Evolutionary conservation across 805 yeast species (phyloP), one percentile per base, ranked within the genome.

Genomic region (Starmera pachycereana): DNA sequence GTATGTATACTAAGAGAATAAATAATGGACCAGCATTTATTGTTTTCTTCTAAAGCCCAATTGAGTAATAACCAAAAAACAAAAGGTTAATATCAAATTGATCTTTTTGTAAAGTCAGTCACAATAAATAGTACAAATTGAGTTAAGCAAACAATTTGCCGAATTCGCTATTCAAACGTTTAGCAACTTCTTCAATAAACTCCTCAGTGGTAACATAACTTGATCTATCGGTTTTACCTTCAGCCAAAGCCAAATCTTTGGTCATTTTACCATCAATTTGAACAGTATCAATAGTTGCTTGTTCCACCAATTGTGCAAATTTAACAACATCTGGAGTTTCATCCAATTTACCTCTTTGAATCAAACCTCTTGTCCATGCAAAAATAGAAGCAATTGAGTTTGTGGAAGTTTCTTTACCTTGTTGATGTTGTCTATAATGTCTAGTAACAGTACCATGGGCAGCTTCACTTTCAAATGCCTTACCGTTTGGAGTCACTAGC

Each of bases 401-500:
- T 43, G 97, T 90, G 7, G 96, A 86, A 14, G 97, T 90, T 68
- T 89, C 97, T 62, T 88, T 85, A 50, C 97, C 97, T 65, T 83
- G 85, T 68, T 90, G 97, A 65, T 86, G 87, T 66, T 81, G 92
- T 70, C 97, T 83, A 69, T 74, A 90, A 63, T 90, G 97, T 69
- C 97, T 84, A 36, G 97, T 90, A 52, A 90, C 97, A 12, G 97
- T 90, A 42, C 97, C 97, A 62, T 90, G 97, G n/a, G 97, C 97
- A 44, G 97, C 97, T 71, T 90, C 97, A 40, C 88, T 70, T 70
- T 90, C 97, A 61, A 86, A 89, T 12, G 96, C 81, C 69, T 84
- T 85, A 22, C 97, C 97, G 63, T 90, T 97, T 38, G 97, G 94
- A n/a, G 97, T 79, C 57, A 88, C 77, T 52, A 90, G 74, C n/a